These are phyloP conservation scores for Amoeboaphelidium protococcarum DNA, from an alignment of 371 early-diverging fungal species.

Conservation along the genomic window DNA sequence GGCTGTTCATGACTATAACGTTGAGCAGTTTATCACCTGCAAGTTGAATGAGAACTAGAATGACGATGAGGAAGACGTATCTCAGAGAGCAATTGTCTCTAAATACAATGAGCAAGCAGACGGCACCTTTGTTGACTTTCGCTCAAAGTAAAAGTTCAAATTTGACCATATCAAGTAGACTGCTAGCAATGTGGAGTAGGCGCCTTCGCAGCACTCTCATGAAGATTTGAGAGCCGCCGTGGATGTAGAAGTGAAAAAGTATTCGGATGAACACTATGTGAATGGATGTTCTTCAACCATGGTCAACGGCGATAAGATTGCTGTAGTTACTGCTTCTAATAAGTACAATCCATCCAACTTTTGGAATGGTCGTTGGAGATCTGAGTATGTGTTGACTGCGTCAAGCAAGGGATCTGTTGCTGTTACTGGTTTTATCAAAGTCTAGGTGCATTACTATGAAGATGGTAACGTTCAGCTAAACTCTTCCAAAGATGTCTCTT, in stretches of 20 bases:
- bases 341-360: constrained; percentile 71
- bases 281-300: constrained; percentile 40
- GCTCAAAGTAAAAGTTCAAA: constrained; percentile 27
- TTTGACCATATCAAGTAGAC: constrained; percentile 44
- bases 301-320: constrained; percentile 19
- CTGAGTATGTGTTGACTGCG: constrained; percentile 39
- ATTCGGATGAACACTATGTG: constrained; percentile 47
- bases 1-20: constrained; percentile 54
- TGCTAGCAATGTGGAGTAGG: neutral
- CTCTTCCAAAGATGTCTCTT: neutral
- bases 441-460: constrained; percentile 86
- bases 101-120: constrained; percentile 31
- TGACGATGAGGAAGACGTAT: constrained; percentile 12
- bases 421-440: constrained; percentile 36
- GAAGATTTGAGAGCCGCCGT: constrained; percentile 24
- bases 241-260: constrained; percentile 27
- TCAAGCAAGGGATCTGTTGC: constrained; percentile 14
- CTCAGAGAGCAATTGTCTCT: constrained; percentile 37
- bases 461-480: constrained; percentile 85
- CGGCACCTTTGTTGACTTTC: constrained; percentile 41
- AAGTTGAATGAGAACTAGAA: constrained; percentile 28
- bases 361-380: constrained; percentile 84
- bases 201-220: constrained; percentile 8
- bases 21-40: constrained; percentile 44
- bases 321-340: constrained; percentile 48